Percentiles rank a stretch among this genome's conserved stretches.
phyloP scores from a whole-genome alignment of 306 rosid species.

The Fagus crenata region DNA sequence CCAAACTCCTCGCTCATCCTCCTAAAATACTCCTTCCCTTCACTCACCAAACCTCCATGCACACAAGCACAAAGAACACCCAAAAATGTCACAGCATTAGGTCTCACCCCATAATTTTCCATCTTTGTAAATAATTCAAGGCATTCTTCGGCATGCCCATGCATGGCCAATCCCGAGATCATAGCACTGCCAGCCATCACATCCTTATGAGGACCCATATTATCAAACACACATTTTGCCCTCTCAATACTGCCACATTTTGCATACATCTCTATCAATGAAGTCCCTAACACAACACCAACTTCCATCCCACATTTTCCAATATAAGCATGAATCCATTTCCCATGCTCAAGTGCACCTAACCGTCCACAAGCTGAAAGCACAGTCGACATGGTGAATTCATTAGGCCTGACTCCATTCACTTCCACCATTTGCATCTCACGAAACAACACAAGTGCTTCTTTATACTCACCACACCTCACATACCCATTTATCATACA shows the following conservation, averaged over 20 bases:
- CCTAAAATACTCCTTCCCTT: conserved; percentile 54
- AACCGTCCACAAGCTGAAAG: conserved; percentile 56
- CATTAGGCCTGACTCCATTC: conserved; percentile 45
- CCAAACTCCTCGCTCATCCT: conserved; percentile 52
- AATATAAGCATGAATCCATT: conserved; percentile 73
- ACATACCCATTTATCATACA: conserved; percentile 64
- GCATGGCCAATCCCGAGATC: conserved; percentile 52
- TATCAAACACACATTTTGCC: conserved; percentile 48
- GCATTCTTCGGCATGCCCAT: conserved; percentile 54
- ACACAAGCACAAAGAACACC: conserved; percentile 70
- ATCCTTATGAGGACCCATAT: conserved; percentile 43
- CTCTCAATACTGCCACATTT: conserved; percentile 57
- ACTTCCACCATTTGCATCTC: conserved; percentile 40
- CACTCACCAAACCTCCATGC: conserved; percentile 58
- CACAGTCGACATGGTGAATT: conserved; percentile 48
- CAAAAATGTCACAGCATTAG: conserved; percentile 64
- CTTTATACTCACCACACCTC: conserved; percentile 44
- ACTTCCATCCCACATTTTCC: conserved; percentile 45
- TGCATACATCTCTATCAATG: conserved; percentile 58
- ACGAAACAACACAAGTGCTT: conserved; percentile 55
- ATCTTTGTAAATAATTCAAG: conserved; percentile 44
- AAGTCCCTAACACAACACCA: conserved; percentile 55
- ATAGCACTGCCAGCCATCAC: conserved; percentile 63
- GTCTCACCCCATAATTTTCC: conserved; percentile 44
- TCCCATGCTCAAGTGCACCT: conserved; percentile 68